Percentiles rank a stretch among this genome's conserved stretches.
Evolutionary conservation across 2,329 filamentous ascomycete species (phyloP).

Genomic region (Chrysoporthe puriensis): DNA sequence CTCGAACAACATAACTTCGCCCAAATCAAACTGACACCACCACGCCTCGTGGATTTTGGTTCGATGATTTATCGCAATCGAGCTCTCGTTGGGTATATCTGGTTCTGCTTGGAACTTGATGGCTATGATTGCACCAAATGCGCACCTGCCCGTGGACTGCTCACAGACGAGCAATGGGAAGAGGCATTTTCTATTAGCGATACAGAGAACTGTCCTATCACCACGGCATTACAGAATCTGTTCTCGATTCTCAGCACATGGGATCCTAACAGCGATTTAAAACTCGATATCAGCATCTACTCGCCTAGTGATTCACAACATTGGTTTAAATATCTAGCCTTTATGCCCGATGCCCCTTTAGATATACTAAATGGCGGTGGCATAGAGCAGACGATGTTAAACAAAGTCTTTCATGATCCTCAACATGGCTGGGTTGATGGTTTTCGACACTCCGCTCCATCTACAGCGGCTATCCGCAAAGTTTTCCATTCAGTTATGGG

Average conservation of each 20-base stretch:
- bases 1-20: slow-evolving; percentile 38
- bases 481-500: slow-evolving; percentile 33
- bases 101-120: slow-evolving; percentile 38
- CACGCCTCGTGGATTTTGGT: slow-evolving; percentile 36
- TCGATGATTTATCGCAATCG: slow-evolving; percentile 37
- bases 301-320: slow-evolving; percentile 38
- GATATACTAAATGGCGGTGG: slow-evolving; percentile 2
- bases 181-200: slow-evolving; percentile 25
- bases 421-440: slow-evolving; percentile 34
- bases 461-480: slow-evolving; percentile 28
- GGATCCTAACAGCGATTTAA: slow-evolving; percentile 34
- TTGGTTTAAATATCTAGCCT: slow-evolving; percentile 38
- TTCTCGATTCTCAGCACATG: slow-evolving; percentile 37
- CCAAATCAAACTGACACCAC: slow-evolving; percentile 37
- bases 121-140: slow-evolving; percentile 36
- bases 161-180: slow-evolving; percentile 3
- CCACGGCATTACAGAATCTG: slow-evolving; percentile 30
- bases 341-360: slow-evolving; percentile 33
- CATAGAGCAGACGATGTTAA: slow-evolving; percentile 23
- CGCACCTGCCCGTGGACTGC: slow-evolving; percentile 11
- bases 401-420: slow-evolving; percentile 25
- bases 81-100: slow-evolving; percentile 35
- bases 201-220: slow-evolving; percentile 30
- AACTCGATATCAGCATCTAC: slow-evolving; percentile 39
- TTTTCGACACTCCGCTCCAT: slow-evolving; percentile 28